Evolutionary conservation across 345 rosid species (phyloP).

Genomic region (Sapria himalayana): DNA sequence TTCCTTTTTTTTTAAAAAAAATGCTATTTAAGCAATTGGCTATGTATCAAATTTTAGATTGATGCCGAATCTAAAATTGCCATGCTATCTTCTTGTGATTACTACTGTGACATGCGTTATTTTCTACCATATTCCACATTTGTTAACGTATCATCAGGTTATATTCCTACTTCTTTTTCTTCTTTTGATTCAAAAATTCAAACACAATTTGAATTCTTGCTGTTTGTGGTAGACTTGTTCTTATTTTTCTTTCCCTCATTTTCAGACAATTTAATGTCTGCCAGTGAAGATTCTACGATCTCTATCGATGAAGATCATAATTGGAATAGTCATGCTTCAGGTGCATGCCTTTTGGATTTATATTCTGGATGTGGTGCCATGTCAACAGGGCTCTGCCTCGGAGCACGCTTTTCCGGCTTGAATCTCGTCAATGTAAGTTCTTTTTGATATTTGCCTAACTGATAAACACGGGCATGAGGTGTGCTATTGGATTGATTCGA

Average conservation of each 20-base stretch:
- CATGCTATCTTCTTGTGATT: slow-evolving; percentile 19
- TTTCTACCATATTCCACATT: slow-evolving; percentile 31
- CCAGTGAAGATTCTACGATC: slow-evolving; percentile 29
- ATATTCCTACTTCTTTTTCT: too few species aligned
- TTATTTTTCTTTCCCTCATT: neutral
- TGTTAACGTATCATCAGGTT: slow-evolving; percentile 20
- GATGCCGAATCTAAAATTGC: slow-evolving; percentile 14
- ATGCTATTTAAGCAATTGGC: neutral
- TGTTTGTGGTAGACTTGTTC: too few species aligned
- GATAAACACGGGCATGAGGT: too few species aligned
- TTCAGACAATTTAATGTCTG: slow-evolving; percentile 15
- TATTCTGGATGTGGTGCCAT: slow-evolving; percentile 82
- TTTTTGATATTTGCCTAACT: neutral
- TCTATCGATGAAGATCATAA: slow-evolving; percentile 19
- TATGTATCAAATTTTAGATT: slow-evolving; percentile 15
- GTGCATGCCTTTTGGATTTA: slow-evolving; percentile 33
- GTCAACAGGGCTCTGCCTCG: slow-evolving; percentile 70
- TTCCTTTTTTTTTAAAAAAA: neutral
- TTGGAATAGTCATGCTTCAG: slow-evolving; percentile 5
- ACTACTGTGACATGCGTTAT: slow-evolving; percentile 40
- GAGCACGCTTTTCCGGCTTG: slow-evolving; percentile 30
- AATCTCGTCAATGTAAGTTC: slow-evolving; percentile 39
- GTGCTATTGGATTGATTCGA: too few species aligned
- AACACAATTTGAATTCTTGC: neutral
- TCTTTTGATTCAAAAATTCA: too few species aligned